Percentiles rank a stretch among this genome's conserved stretches.
Evolutionary conservation across 345 rosid species (phyloP).

Genomic region (Hirschfeldia incana): DNA sequence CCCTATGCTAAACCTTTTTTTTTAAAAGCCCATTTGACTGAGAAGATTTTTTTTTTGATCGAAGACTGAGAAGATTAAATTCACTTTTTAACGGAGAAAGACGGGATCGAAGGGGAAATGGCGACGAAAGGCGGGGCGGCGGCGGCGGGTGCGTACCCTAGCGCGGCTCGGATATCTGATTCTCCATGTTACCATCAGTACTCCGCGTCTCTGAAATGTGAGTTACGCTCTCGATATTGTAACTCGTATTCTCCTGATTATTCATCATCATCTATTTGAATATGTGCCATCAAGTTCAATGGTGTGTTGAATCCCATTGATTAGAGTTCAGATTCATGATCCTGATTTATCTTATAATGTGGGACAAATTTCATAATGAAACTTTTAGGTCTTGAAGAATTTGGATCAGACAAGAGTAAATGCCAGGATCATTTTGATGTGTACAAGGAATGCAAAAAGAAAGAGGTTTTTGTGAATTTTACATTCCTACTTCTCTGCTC

Average conservation of each 20-base stretch:
- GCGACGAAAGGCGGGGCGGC: slow-evolving; percentile 43
- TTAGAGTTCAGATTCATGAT: neutral
- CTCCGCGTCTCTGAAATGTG: slow-evolving; percentile 88
- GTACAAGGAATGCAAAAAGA: slow-evolving; percentile 97
- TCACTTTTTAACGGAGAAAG: slow-evolving; percentile 1
- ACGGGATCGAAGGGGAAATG: slow-evolving; percentile 24
- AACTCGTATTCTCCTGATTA: neutral
- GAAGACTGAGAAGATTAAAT: neutral
- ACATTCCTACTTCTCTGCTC: neutral
- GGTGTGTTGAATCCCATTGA: neutral
- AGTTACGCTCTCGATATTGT: slow-evolving; percentile 21
- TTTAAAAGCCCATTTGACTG: neutral
- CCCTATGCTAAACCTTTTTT: neutral
- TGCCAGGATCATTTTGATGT: slow-evolving; percentile 91
- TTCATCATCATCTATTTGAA: neutral
- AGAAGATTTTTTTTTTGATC: neutral
- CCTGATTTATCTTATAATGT: neutral
- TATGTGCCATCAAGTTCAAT: neutral
- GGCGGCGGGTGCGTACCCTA: slow-evolving; percentile 56
- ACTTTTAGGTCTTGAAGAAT: slow-evolving; percentile 81
- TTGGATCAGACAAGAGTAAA: slow-evolving; percentile 78
- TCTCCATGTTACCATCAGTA: slow-evolving; percentile 77
- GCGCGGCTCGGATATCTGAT: slow-evolving; percentile 82
- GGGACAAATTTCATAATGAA: slow-evolving; percentile 3
- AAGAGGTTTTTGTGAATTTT: slow-evolving; percentile 53